These are phyloP conservation scores for Silene latifolia DNA, from an alignment of 148 eudicot species.

Conservation along the genomic window DNA sequence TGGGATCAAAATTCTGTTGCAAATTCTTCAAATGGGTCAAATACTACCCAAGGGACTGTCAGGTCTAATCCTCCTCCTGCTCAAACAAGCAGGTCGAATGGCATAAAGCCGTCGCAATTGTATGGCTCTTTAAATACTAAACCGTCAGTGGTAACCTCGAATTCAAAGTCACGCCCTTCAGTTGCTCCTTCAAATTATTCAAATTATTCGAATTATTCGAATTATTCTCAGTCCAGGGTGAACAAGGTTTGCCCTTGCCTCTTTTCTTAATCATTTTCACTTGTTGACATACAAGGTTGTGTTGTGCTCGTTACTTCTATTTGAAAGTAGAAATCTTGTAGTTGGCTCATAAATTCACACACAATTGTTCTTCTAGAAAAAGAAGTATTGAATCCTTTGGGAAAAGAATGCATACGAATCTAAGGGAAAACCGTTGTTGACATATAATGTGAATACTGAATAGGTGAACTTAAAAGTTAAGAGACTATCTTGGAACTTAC, in stretches of 20 bases:
- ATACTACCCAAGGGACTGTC: conserved; percentile 9
- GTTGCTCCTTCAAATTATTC: conserved; percentile 37
- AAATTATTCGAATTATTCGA: conserved; percentile 42
- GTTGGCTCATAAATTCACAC: too few species aligned
- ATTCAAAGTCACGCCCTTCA: conserved; percentile 42
- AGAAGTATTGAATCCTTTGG: too few species aligned
- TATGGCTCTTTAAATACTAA: conserved; percentile 28
- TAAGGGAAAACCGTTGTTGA: too few species aligned
- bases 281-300: background rate
- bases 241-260: conserved; percentile 25
- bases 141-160: conserved; percentile 29
- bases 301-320: background rate
- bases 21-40: conserved; percentile 26
- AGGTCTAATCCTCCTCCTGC: conserved; percentile 18
- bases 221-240: conserved; percentile 36
- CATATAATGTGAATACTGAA: too few species aligned
- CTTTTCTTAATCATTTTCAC: background rate
- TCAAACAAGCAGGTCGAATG: conserved; percentile 24
- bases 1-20: conserved; percentile 48
- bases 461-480: too few species aligned
- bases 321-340: too few species aligned
- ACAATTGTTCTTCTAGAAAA: too few species aligned
- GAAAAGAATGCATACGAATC: too few species aligned
- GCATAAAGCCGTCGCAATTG: conserved; percentile 36
- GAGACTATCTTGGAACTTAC: too few species aligned